Evolutionary conservation across 805 yeast species (phyloP).

Genomic region (Yamadazyma nakazawae): DNA sequence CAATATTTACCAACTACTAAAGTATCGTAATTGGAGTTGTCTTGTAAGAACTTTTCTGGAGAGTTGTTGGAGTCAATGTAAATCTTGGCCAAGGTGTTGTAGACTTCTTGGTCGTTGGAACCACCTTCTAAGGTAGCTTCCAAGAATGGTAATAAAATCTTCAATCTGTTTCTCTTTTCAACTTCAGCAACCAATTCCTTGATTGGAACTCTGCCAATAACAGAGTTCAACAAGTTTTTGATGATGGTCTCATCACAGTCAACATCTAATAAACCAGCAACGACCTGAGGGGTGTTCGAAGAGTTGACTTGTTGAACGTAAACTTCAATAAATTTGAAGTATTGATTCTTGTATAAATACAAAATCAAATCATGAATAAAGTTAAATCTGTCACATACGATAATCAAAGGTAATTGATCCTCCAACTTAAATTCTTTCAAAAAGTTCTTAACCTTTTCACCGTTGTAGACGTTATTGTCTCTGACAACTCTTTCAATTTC

Average conservation of each 20-base stretch:
- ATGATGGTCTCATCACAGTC: slow-evolving; percentile 93
- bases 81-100: slow-evolving; percentile 93
- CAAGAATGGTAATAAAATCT: slow-evolving; percentile 86
- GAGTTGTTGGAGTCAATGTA: slow-evolving; percentile 97
- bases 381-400: slow-evolving; percentile 90
- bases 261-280: slow-evolving; percentile 94
- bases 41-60: slow-evolving; percentile 94
- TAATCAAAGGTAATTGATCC: slow-evolving; percentile 93
- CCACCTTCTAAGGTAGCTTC: slow-evolving; percentile 86
- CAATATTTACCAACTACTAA: slow-evolving; percentile 95
- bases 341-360: slow-evolving; percentile 92
- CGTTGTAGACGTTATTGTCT: slow-evolving; percentile 90
- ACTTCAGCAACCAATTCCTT: slow-evolving; percentile 88
- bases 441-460: slow-evolving; percentile 96
- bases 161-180: slow-evolving; percentile 92
- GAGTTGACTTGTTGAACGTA: slow-evolving; percentile 98
- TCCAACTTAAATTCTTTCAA: slow-evolving; percentile 90
- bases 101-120: slow-evolving; percentile 84
- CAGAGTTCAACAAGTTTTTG: slow-evolving; percentile 75
- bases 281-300: slow-evolving; percentile 90
- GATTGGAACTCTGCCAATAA: slow-evolving; percentile 91
- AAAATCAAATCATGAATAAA: slow-evolving; percentile 91
- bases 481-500: slow-evolving; percentile 96
- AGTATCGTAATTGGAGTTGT: slow-evolving; percentile 88
- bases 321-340: slow-evolving; percentile 94